Conservation (phyloP, 768 basidiomycete species). For the Russula brevipes region DNA sequence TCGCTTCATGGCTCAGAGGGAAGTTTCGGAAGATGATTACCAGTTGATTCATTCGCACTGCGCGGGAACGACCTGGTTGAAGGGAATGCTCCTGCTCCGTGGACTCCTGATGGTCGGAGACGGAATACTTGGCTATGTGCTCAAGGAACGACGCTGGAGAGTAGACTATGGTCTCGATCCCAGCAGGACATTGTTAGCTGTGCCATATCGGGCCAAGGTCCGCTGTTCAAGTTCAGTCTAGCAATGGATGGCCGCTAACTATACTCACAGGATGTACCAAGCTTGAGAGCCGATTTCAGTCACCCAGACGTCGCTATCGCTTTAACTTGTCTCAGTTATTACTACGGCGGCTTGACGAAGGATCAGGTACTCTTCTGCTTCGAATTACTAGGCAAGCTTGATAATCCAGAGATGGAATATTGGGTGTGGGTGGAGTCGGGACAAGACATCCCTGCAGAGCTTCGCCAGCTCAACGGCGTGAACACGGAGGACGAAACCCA, state of each 20-base stretch:
- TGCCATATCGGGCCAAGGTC: slow-evolving; percentile 47
- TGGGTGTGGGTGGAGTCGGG: slow-evolving; percentile 34
- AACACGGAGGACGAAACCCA: slow-evolving; percentile 41
- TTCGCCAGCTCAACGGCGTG: slow-evolving; percentile 37
- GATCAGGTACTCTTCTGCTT: slow-evolving; percentile 38
- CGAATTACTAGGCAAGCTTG: slow-evolving; percentile 36
- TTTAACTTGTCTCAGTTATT: slow-evolving; percentile 46
- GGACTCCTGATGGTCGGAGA: slow-evolving; percentile 37
- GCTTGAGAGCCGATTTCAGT: slow-evolving; percentile 44
- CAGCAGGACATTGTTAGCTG: slow-evolving; percentile 42
- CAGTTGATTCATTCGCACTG: neutral
- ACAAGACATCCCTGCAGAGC: slow-evolving; percentile 28
- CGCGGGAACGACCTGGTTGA: slow-evolving; percentile 30
- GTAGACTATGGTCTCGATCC: slow-evolving; percentile 49
- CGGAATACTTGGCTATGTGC: slow-evolving; percentile 38
- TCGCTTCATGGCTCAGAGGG: neutral
- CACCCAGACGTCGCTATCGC: slow-evolving; percentile 47
- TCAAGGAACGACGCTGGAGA: slow-evolving; percentile 43
- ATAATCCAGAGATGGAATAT: slow-evolving; percentile 42
- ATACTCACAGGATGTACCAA: slow-evolving; percentile 38
- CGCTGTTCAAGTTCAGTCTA: neutral
- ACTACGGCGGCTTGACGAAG: slow-evolving; percentile 42
- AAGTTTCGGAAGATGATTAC: neutral
- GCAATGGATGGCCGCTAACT: neutral
- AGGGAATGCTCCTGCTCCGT: slow-evolving; percentile 39